Base-by-base conservation (phyloP, 1,284 basidiomycete genomes). In the Wallemia ichthyophaga region DNA sequence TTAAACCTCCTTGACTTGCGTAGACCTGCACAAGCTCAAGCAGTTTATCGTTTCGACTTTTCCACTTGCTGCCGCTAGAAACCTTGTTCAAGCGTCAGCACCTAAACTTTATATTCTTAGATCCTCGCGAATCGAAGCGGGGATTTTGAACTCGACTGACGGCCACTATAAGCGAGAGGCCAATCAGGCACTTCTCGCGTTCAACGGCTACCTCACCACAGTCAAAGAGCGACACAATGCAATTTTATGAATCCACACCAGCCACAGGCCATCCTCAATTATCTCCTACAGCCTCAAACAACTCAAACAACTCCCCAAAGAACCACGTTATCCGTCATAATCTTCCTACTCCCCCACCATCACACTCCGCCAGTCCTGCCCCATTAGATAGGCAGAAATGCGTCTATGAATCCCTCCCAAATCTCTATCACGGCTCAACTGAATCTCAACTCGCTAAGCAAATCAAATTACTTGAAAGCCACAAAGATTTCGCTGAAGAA, bases 41-140 rank as follows among this genome's bases (percentile, higher is more conserved):
- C 25, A 27, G 28, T 7, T 31, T 31, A 31, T 7, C 55, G n/a
- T 27, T 56, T 56, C 55, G 55, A 26, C 9, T 25, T 25, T 24
- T 56, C 25, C 23, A 25, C 25, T 31, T 48, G 37, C 37, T 48
- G 37, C 37, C 37, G 37, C 37, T 21, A 17, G 13, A 11, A 3
- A 48, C 37, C 5, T 17, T 17, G 28, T 19, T 48, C 9, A 11
- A 48, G 37, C 37, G 37, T 48, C 37, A 48, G 37, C 55, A 56
- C 55, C 25, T 24, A 25, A 27, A 9, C 25, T 27, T 56, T 27
- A 25, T 48, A 25, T 26, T 25, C 23, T 58, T 15, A 23, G 73
- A 71, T 76, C 78, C 78, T 81, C 79, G 77, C 78, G 73, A 71
- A 70, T 74, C 71, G 72, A 73, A 76, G 81, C 79, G 78, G 78